Evolutionary conservation across 1,284 basidiomycete species (phyloP), one percentile per base, ranked within the genome.

Genomic region (Trametes hirsuta): DNA sequence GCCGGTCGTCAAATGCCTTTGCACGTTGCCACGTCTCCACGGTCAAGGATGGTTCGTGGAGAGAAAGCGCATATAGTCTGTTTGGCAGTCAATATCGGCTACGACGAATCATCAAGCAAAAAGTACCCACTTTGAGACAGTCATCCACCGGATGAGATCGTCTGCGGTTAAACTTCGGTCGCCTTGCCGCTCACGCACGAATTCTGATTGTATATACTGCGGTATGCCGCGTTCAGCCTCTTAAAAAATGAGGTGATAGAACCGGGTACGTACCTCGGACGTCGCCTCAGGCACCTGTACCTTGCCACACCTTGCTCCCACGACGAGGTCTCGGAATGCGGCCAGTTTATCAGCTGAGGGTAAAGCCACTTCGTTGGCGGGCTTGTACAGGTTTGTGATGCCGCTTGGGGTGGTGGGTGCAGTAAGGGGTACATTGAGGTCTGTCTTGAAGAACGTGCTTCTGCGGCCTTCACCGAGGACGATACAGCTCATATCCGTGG

Each of bases 151-250:
- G 53, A 88, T 80, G 46, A 92, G 76, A 63, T 87, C 83, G 22
- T 90, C 84, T 0, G 84, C 74, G 18, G 85, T 84, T 36, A 84
- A 66, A 0, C 72, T 71, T 21, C 67, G 71, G 59, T 81, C 74
- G 66, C 69, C 70, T 68, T 84, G 81, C 49, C 90, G 77, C 62
- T 85, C 80, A 45, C 73, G 74, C 8, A 93, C 88, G 69, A 92
- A 93, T 63, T 91, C 88, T 6, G 85, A 78, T 77, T 92, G 87
- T 34, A 93, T 88, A 64, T 86, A 75, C 89, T 92, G 59, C 12
- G 11, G 1, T 41, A 24, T 42, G 15, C 12, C 22, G 37, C 35
- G 10, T 39, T 36, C 12, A 34, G 36, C 0, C 2, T 24, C 39
- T 25, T 5, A 53, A 24, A 25, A 45, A 21, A 21, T 12, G 15